Conservation (phyloP, 139 green algal species). For the Closterium sp. region DNA sequence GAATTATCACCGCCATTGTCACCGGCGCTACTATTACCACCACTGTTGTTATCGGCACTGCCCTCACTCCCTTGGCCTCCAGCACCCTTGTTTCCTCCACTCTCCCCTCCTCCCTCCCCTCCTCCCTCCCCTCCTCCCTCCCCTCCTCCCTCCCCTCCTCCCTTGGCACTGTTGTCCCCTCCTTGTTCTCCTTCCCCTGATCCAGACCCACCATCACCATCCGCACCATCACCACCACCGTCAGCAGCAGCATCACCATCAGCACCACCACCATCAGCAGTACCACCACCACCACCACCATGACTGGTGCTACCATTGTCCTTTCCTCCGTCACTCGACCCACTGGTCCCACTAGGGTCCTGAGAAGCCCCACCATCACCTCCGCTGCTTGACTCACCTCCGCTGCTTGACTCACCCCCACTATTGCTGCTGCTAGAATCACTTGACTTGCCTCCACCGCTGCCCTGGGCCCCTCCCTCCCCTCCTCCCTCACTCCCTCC, state of each 20-base stretch:
- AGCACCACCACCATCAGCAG: too few species aligned
- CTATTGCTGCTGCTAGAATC: neutral
- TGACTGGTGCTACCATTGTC: neutral
- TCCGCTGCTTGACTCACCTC: too few species aligned
- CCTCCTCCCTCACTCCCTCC: neutral
- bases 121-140: too few species aligned
- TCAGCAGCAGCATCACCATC: too few species aligned
- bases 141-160: too few species aligned
- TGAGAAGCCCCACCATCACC: too few species aligned
- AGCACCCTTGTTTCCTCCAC: neutral
- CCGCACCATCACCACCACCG: neutral
- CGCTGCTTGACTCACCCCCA: too few species aligned
- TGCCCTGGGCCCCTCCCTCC: neutral
- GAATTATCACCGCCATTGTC: neutral
- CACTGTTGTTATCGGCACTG: neutral
- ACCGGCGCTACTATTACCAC: neutral
- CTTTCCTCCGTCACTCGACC: neutral
- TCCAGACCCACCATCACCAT: neutral
- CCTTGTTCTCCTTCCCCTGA: neutral
- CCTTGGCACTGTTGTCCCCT: neutral
- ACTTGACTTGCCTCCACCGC: neutral
- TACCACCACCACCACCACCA: too few species aligned
- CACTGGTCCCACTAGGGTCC: neutral
- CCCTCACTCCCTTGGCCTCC: neutral
- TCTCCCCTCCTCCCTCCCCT: too few species aligned